Evolutionary conservation across 768 basidiomycete species (phyloP).

Genomic region (Cyathus striatus): DNA sequence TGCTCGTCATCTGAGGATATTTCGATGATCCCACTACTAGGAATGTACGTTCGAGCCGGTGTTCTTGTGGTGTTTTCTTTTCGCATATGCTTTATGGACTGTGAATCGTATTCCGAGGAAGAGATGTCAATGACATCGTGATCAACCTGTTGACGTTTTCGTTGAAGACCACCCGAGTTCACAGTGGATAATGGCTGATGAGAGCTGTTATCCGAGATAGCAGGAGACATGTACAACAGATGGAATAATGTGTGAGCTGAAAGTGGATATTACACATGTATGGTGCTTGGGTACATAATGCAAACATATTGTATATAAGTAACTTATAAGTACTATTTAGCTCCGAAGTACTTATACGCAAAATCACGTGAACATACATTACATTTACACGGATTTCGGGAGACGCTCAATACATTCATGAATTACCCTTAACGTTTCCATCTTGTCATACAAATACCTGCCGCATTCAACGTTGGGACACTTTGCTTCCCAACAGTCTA

Average conservation of each 20-base stretch:
- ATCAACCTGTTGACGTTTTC: no score
- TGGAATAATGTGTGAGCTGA: no score
- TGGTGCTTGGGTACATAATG: no score
- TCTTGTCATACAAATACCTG: constrained; percentile 52
- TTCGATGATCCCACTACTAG: constrained; percentile 40
- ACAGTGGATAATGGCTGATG: no score
- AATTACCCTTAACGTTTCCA: constrained; percentile 47
- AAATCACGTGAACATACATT: neutral
- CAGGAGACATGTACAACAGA: no score
- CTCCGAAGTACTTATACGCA: neutral
- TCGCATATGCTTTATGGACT: no score
- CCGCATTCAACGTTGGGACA: constrained; percentile 41
- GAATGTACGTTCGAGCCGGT: no score
- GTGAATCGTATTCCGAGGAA: constrained; percentile 26
- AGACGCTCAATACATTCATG: constrained; percentile 47
- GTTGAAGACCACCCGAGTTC: no score
- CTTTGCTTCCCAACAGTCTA: constrained; percentile 54
- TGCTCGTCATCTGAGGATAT: constrained; percentile 54
- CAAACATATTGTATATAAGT: no score
- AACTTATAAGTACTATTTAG: constrained; percentile 3
- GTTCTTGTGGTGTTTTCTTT: no score
- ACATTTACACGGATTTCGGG: constrained; percentile 26
- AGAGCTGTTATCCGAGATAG: no score
- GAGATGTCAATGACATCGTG: constrained; percentile 28
- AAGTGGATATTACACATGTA: no score